Evolutionary conservation across 2,329 filamentous ascomycete genomes (phyloP).

Genomic region (Daldinia sp.): DNA sequence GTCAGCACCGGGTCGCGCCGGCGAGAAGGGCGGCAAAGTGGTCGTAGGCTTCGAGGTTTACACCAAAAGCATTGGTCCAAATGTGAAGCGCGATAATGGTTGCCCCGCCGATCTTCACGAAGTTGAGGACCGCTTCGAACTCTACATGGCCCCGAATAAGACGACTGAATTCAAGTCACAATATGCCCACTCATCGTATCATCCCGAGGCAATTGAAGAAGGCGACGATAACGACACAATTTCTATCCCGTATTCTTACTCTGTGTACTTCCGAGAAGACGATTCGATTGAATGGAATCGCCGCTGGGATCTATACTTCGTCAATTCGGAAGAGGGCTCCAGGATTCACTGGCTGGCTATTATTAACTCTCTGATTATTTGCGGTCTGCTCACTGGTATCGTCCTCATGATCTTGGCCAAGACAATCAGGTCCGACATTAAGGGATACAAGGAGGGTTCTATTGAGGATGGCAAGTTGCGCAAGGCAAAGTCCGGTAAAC

Average conservation of each 20-base stretch:
- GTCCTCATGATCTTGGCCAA: conserved; percentile 83
- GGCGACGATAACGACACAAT: conserved; percentile 71
- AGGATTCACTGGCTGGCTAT: conserved; percentile 90
- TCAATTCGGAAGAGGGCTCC: conserved; percentile 82
- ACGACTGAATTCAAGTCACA: conserved; percentile 57
- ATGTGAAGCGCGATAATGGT: conserved; percentile 67
- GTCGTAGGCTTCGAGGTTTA: conserved; percentile 92
- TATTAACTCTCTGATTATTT: conserved; percentile 85
- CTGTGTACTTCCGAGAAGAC: conserved; percentile 88
- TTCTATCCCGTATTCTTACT: conserved; percentile 85
- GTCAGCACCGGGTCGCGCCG: conserved; percentile 72
- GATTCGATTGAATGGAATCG: conserved; percentile 81
- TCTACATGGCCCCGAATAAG: conserved; percentile 71
- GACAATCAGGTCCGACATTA: conserved; percentile 81
- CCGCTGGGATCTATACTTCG: conserved; percentile 90
- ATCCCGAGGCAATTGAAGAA: conserved; percentile 62
- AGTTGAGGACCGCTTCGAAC: conserved; percentile 70
- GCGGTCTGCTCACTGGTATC: conserved; percentile 77
- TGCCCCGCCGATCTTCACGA: conserved; percentile 74
- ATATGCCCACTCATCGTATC: conserved; percentile 67
- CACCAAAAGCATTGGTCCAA: conserved; percentile 78
- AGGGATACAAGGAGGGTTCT: conserved; percentile 71
- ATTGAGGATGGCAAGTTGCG: conserved; percentile 72
- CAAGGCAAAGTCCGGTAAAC: conserved; percentile 49
- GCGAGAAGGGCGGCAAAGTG: conserved; percentile 76